These are phyloP conservation scores for Teratosphaeriaceae sp. DNA, from an alignment of 2,329 filamentous ascomycete genomes.

Conservation along the genomic window DNA sequence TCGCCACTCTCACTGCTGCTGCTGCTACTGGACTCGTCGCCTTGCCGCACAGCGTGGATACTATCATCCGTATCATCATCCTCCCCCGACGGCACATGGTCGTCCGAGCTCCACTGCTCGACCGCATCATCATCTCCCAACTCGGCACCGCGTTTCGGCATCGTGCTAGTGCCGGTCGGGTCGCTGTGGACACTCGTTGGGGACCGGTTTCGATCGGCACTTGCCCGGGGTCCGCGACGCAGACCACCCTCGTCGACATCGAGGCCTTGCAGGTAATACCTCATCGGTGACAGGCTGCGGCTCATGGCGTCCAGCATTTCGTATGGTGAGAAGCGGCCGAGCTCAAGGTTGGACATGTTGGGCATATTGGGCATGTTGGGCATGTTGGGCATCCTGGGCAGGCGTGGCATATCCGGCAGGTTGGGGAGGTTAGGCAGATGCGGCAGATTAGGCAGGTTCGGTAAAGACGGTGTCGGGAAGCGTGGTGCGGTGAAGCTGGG, in stretches of 20 bases:
- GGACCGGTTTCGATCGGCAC: conserved; percentile 3
- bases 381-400: conserved; percentile 20
- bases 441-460: conserved; percentile 24
- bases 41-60: neutral
- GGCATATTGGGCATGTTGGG: conserved; percentile 19
- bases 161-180: conserved; percentile 5
- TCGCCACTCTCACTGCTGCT: conserved; percentile 8
- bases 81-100: too few relatives aligned
- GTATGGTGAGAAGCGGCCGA: conserved; percentile 36
- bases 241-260: conserved; percentile 18
- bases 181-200: conserved; percentile 13
- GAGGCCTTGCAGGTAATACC: conserved; percentile 36
- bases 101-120: conserved; percentile 4
- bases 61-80: conserved; percentile 11
- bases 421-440: conserved; percentile 19
- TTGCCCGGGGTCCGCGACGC: neutral
- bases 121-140: conserved; percentile 3
- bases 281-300: conserved; percentile 38
- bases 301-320: conserved; percentile 42
- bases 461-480: conserved; percentile 23
- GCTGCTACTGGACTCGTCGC: conserved; percentile 6
- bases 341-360: conserved; percentile 25
- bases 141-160: neutral
- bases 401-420: conserved; percentile 27
- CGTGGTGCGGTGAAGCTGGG: conserved; percentile 19